Percentiles rank a stretch among this genome's conserved stretches.
These are phyloP conservation scores for Bruguiera hainesii DNA, from an alignment of 441 rosid species.

Conservation along the genomic window DNA sequence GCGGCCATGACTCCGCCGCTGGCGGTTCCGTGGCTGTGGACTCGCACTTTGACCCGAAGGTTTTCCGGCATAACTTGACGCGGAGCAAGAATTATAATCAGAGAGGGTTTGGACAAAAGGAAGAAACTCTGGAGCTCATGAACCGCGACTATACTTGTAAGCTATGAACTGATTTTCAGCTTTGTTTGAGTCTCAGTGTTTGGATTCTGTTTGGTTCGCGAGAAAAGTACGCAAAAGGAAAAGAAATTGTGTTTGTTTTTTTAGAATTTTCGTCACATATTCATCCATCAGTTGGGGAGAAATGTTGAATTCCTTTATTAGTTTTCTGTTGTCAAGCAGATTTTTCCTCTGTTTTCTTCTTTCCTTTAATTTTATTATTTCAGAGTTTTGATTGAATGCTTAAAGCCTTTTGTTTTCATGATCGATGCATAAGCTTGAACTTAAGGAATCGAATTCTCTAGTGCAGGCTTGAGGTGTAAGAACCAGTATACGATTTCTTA, in stretches of 20 bases:
- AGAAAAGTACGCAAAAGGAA: no score
- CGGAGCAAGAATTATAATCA: slow-evolving; percentile 83
- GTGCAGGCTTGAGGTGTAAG: no score
- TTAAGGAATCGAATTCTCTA: neutral
- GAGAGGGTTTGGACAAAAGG: slow-evolving; percentile 80
- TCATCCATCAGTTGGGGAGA: neutral
- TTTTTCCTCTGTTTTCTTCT: neutral
- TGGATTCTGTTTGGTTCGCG: no score
- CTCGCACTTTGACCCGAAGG: slow-evolving; percentile 76
- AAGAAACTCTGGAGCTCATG: slow-evolving; percentile 89
- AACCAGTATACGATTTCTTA: no score
- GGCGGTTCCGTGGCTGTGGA: slow-evolving; percentile 42
- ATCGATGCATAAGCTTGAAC: neutral
- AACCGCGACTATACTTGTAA: slow-evolving; percentile 81
- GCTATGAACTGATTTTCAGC: slow-evolving; percentile 5
- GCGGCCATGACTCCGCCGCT: slow-evolving; percentile 27
- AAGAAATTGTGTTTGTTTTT: neutral
- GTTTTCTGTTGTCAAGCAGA: neutral
- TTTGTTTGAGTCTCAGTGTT: no score
- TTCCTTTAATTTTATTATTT: neutral
- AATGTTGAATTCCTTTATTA: neutral
- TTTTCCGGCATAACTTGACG: slow-evolving; percentile 73
- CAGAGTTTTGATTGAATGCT: no score
- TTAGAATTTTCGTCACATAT: neutral
- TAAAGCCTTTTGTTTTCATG: no score